Evolutionary conservation across 192 early-diverging fungal genomes (phyloP).

Genomic region (Gamsiella multidivaricata): DNA sequence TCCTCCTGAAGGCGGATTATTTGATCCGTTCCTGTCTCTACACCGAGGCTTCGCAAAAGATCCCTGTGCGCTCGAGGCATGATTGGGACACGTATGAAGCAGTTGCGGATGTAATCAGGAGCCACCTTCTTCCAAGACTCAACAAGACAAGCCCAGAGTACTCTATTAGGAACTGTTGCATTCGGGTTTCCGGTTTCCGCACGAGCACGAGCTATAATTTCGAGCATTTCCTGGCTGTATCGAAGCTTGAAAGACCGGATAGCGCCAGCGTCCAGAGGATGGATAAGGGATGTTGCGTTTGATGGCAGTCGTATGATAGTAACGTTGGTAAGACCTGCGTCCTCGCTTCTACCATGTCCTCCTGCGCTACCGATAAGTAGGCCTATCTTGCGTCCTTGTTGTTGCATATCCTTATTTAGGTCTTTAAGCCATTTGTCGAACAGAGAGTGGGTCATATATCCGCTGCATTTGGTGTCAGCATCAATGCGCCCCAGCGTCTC

Average conservation of each 20-base stretch:
- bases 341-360: not conserved
- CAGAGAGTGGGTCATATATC: not conserved
- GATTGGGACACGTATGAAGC: constrained; percentile 5
- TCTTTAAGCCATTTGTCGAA: not conserved
- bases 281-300: not conserved
- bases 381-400: not conserved
- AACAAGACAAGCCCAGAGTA: not conserved
- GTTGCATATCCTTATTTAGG: not conserved
- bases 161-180: not conserved
- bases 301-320: constrained; percentile 1
- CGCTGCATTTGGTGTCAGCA: not conserved
- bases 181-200: not conserved
- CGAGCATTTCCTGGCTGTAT: not conserved
- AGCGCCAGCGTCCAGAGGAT: constrained; percentile 6
- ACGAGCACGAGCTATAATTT: not conserved
- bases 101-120: constrained; percentile 1
- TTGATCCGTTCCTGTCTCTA: not conserved
- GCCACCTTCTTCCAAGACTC: not conserved
- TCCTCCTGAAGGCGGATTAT: not conserved
- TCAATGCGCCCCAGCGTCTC: not conserved
- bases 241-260: constrained; percentile 6
- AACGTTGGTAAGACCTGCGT: not conserved
- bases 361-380: not conserved
- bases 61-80: not conserved
- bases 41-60: not conserved